Percentiles rank a stretch among this genome's conserved stretches.
Evolutionary conservation across 768 basidiomycete genomes (phyloP).

Genomic region (Macrolepiota fuliginosa): DNA sequence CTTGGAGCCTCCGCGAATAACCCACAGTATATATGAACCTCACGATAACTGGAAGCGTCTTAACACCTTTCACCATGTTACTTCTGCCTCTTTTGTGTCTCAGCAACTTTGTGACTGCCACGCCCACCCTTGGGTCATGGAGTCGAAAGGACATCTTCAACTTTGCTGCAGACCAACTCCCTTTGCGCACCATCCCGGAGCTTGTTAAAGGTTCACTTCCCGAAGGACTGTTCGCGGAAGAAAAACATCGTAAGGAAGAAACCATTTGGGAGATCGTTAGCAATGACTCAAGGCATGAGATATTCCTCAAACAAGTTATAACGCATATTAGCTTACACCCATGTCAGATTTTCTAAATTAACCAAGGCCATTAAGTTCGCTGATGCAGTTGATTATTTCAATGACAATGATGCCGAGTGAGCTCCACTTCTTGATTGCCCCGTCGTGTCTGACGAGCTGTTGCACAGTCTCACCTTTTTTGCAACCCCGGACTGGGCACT

Average conservation of each 20-base stretch:
- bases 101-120: not conserved
- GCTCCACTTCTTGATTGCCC: not conserved
- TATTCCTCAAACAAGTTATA: not conserved
- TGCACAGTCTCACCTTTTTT: conserved; percentile 50
- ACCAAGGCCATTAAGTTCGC: conserved; percentile 24
- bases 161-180: not conserved
- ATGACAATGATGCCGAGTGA: conserved; percentile 13
- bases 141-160: not conserved
- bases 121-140: conserved; percentile 6
- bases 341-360: conserved; percentile 20
- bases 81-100: not conserved
- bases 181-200: not conserved
- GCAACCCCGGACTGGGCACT: conserved; percentile 48
- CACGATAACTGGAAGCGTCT: too few species aligned
- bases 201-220: not conserved
- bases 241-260: not conserved
- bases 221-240: not conserved
- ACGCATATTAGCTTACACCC: not conserved
- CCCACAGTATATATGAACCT: not conserved
- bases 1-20: conserved; percentile 4
- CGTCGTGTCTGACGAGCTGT: not conserved
- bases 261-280: conserved; percentile 17
- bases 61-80: not conserved
- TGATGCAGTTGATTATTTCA: conserved; percentile 16
- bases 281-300: conserved; percentile 13